Conservation (phyloP, 2,329 filamentous ascomycete genomes). For the Davidsoniella virescens region DNA sequence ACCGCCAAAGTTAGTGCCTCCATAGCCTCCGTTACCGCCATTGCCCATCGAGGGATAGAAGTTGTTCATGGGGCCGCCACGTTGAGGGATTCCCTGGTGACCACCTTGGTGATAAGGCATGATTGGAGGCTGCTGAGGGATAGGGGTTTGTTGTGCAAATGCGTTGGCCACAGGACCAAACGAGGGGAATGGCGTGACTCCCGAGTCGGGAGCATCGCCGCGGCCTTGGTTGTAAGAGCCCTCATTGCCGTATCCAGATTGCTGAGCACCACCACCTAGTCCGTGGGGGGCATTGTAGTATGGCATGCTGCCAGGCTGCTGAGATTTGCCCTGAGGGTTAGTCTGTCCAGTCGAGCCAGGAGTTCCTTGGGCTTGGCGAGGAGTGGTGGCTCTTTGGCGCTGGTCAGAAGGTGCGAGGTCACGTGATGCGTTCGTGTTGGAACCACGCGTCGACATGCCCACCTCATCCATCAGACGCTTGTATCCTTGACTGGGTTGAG, state of each 20-base stretch:
- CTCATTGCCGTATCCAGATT: conserved; percentile 29
- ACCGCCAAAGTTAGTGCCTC: conserved; percentile 29
- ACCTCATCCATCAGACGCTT: conserved; percentile 99
- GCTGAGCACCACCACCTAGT: conserved; percentile 2
- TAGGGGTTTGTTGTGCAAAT: conserved; percentile 31
- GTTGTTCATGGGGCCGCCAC: conserved; percentile 38
- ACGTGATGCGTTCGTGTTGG: conserved; percentile 25
- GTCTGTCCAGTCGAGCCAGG: conserved; percentile 27
- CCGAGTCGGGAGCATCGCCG: conserved; percentile 26
- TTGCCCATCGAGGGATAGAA: conserved; percentile 35
- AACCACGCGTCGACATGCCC: conserved; percentile 56
- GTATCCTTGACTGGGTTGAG: conserved; percentile 86
- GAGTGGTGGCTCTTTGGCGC: conserved; percentile 38
- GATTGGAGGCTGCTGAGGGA: conserved; percentile 25
- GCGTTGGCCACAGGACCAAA: conserved; percentile 36
- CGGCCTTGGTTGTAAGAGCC: conserved; percentile 33
- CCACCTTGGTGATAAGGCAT: conserved; percentile 35
- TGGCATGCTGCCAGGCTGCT: conserved; percentile 22
- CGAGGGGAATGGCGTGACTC: conserved; percentile 31
- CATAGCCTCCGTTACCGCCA: conserved; percentile 21
- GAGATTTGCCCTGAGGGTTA: conserved; percentile 6
- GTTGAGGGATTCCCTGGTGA: conserved; percentile 40
- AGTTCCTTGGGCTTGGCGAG: conserved; percentile 32
- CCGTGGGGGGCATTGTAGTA: conserved; percentile 32
- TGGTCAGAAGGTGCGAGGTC: conserved; percentile 30